A percentile compares a stretch with the other conserved stretches of the same genome.
These are phyloP conservation scores for Colletotrichum falcatum DNA, from an alignment of 2,329 filamentous ascomycete genomes.

Conservation along the genomic window DNA sequence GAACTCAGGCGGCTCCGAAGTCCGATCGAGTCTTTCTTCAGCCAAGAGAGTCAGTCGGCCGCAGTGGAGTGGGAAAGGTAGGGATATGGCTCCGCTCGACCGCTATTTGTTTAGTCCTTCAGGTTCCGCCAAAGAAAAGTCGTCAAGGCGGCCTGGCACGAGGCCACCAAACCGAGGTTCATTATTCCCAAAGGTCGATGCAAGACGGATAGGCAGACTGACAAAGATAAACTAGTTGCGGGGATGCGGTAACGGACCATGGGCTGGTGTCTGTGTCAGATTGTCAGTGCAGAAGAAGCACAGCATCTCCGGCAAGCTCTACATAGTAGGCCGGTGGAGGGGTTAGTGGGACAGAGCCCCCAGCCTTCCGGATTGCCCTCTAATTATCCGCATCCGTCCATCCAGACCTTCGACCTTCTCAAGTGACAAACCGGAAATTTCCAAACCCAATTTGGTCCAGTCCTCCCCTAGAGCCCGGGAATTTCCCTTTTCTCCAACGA, in stretches of 20 bases:
- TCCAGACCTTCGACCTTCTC: conserved; percentile 28
- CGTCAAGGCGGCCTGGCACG: background rate
- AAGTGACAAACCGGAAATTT: conserved; percentile 3
- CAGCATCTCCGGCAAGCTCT: conserved; percentile 13
- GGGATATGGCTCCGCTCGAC: background rate
- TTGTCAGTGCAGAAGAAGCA: conserved; percentile 12
- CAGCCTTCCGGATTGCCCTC: background rate
- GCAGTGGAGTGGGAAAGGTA: too few species aligned
- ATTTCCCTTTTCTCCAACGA: background rate
- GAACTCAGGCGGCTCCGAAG: background rate
- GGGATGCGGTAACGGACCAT: background rate
- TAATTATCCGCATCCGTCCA: background rate
- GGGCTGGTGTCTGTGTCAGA: conserved; percentile 18
- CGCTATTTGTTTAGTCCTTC: background rate
- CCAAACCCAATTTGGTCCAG: conserved; percentile 8
- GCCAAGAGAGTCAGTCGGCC: background rate
- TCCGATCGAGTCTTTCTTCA: background rate
- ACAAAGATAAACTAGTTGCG: background rate
- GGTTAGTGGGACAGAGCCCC: background rate
- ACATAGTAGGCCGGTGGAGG: conserved; percentile 4
- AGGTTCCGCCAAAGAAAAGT: background rate
- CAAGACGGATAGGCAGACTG: too few species aligned
- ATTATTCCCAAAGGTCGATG: background rate
- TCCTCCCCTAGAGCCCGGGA: background rate
- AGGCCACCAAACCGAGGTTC: background rate